Conservation (phyloP, 257 asterid species). For the Plectranthus barbatus region DNA sequence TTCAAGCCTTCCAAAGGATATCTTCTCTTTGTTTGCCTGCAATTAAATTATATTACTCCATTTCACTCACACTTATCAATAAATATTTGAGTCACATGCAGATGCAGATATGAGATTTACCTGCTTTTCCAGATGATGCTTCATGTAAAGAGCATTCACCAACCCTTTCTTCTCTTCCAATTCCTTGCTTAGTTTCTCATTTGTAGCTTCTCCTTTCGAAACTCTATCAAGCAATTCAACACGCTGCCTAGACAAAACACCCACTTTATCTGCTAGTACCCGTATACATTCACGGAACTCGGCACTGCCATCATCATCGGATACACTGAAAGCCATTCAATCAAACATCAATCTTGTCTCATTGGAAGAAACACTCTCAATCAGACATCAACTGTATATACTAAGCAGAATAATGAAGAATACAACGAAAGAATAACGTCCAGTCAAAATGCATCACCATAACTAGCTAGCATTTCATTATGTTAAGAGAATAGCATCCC, state of each 20-base stretch:
- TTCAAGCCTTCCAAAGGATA: conserved; percentile 72
- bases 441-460: no score
- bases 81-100: no score
- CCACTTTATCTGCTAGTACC: conserved; percentile 78
- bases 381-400: no score
- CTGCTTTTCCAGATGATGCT: conserved; percentile 95
- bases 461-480: no score
- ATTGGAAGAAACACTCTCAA: no score
- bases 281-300: conserved; percentile 79
- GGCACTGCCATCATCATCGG: conserved; percentile 62
- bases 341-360: neutral
- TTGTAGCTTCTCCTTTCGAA: conserved; percentile 66
- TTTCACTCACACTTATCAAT: neutral
- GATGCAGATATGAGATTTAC: no score
- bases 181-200: conserved; percentile 60
- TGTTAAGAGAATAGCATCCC: no score
- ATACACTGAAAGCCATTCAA: conserved; percentile 37
- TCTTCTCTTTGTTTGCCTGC: conserved; percentile 11
- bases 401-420: neutral
- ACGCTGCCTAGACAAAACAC: conserved; percentile 58
- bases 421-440: neutral
- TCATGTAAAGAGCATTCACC: conserved; percentile 62
- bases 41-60: neutral
- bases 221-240: conserved; percentile 58
- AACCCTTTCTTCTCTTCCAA: conserved; percentile 79